Evolutionary conservation across 768 basidiomycete species (phyloP).

Genomic region (Boletus coccyginus): DNA sequence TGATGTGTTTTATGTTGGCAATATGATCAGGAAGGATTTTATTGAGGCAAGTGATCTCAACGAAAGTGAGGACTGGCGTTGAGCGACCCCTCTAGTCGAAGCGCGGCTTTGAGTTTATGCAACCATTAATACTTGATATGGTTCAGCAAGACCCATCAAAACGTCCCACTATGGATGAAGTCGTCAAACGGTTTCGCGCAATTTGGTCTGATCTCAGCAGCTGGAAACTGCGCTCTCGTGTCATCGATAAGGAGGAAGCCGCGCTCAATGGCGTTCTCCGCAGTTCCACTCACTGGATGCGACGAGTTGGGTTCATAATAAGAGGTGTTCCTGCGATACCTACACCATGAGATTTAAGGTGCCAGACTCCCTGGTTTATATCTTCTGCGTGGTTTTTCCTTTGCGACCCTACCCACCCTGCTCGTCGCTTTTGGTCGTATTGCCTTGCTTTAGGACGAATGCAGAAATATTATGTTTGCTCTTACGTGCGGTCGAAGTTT

Average conservation of each 20-base stretch:
- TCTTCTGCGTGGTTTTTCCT: too few species aligned
- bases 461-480: too few species aligned
- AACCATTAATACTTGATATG: not conserved
- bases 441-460: too few species aligned
- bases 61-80: too few species aligned
- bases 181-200: not conserved
- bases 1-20: not conserved
- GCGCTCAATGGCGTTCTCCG: not conserved
- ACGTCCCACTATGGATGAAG: not conserved
- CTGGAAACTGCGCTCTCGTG: not conserved
- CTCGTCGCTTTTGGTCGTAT: too few species aligned
- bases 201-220: not conserved
- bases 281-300: constrained; percentile 21
- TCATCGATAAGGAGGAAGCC: not conserved
- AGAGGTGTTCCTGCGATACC: constrained; percentile 19
- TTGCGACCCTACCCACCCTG: too few species aligned
- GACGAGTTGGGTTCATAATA: constrained; percentile 14
- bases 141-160: not conserved
- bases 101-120: not conserved
- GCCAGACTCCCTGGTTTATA: too few species aligned
- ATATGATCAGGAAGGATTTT: not conserved
- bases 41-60: not conserved
- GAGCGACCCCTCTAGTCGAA: not conserved
- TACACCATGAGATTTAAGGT: not conserved
- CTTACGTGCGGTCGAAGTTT: too few species aligned